phyloP scores from a whole-genome alignment of 371 early-diverging fungal species.

The Mucor racemosus region DNA sequence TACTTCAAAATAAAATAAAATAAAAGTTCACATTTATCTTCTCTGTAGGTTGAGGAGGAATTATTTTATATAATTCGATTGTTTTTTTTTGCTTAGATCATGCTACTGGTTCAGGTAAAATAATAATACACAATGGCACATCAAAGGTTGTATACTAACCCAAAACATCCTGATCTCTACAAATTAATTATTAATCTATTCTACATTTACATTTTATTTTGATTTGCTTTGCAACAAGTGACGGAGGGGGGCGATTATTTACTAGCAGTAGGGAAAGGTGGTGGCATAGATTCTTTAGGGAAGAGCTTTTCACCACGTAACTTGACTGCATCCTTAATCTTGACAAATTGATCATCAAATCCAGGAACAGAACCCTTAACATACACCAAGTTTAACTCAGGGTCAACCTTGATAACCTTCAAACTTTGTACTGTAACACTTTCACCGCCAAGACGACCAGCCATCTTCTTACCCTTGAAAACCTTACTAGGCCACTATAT shows the following conservation, averaged over 20 bases:
- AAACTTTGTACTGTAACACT: slow-evolving; percentile 82
- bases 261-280: slow-evolving; percentile 78
- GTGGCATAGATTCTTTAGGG: slow-evolving; percentile 67
- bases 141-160: no score
- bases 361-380: slow-evolving; percentile 95
- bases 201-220: slow-evolving; percentile 17
- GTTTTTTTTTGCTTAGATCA: no score
- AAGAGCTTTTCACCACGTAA: slow-evolving; percentile 71
- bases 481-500: slow-evolving; percentile 86
- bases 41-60: no score
- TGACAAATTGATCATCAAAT: slow-evolving; percentile 81
- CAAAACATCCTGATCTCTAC: no score
- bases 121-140: no score
- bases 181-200: slow-evolving; percentile 4
- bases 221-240: background rate
- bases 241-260: slow-evolving; percentile 28
- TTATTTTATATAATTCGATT: no score
- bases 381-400: slow-evolving; percentile 80
- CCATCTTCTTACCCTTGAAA: slow-evolving; percentile 98
- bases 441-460: slow-evolving; percentile 94
- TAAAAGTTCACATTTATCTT: no score
- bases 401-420: slow-evolving; percentile 90
- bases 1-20: no score
- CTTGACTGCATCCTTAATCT: slow-evolving; percentile 87
- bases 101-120: no score